These are phyloP conservation scores for Metschnikowia santaceciliae DNA, from an alignment of 805 yeast species.

Conservation along the genomic window DNA sequence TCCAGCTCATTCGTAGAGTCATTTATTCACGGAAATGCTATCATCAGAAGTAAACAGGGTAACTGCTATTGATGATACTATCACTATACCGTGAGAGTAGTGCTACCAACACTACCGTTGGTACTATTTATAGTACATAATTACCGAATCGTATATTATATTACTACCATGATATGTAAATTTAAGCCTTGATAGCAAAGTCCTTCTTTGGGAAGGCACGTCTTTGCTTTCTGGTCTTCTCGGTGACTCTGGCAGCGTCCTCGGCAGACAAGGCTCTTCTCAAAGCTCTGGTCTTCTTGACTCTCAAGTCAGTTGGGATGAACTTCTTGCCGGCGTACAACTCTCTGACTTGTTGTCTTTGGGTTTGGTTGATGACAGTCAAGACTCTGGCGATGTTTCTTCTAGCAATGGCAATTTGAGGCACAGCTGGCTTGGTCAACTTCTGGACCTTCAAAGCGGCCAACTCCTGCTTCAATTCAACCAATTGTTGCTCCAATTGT, in stretches of 20 bases:
- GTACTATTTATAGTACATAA: background rate
- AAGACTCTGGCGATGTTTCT: conserved; percentile 98
- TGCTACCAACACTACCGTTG: too few relatives aligned
- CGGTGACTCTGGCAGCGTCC: conserved; percentile 80
- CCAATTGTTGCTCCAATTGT: conserved; percentile 90
- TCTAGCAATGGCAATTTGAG: conserved; percentile 96
- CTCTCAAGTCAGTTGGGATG: conserved; percentile 98
- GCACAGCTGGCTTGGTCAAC: conserved; percentile 85
- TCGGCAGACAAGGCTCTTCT: conserved; percentile 91
- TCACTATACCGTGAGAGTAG: too few relatives aligned
- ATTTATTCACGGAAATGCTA: too few relatives aligned
- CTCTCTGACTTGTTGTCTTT: conserved; percentile 91
- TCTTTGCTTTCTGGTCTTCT: conserved; percentile 85
- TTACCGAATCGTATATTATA: conserved; percentile 19
- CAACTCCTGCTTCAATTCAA: conserved; percentile 94
- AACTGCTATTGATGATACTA: too few relatives aligned
- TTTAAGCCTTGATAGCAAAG: conserved; percentile 97
- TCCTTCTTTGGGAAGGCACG: conserved; percentile 98
- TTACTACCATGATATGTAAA: conserved; percentile 20
- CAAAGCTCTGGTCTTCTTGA: conserved; percentile 99
- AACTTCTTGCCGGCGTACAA: conserved; percentile 93
- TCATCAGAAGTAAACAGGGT: too few relatives aligned
- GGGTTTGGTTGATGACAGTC: conserved; percentile 94
- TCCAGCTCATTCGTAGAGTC: too few relatives aligned
- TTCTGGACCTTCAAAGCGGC: conserved; percentile 95